These are phyloP conservation scores for Aureobasidium sp. DNA, from an alignment of 2,329 filamentous ascomycete species.

Conservation along the genomic window DNA sequence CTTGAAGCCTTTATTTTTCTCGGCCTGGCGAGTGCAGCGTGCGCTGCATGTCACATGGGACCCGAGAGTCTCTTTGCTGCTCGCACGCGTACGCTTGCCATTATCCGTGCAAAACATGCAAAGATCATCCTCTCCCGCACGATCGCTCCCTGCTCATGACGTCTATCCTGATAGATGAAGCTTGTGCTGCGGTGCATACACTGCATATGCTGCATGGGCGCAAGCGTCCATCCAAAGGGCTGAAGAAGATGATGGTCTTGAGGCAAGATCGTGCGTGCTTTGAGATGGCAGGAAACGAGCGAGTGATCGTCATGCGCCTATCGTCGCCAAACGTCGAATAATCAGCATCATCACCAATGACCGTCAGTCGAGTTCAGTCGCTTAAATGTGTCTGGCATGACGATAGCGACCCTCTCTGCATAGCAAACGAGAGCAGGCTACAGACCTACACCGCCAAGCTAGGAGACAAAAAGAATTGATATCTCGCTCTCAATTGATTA, in stretches of 20 bases:
- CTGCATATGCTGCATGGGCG: background rate
- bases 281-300: background rate
- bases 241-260: constrained; percentile 5
- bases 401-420: background rate
- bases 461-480: too few relatives aligned
- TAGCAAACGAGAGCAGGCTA: background rate
- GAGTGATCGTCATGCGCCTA: background rate
- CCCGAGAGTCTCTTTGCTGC: constrained; percentile 9
- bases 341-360: background rate
- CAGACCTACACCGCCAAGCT: too few relatives aligned
- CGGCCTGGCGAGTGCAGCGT: constrained; percentile 2
- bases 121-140: background rate
- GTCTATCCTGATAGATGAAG: background rate
- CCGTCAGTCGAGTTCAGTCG: background rate
- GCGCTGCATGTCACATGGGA: constrained; percentile 13
- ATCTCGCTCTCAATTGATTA: background rate
- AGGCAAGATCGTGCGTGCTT: background rate
- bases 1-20: constrained; percentile 3
- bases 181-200: background rate
- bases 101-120: background rate
- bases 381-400: background rate
- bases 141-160: constrained; percentile 1
- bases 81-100: constrained; percentile 13
- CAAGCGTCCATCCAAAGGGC: background rate
- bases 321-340: background rate